Evolutionary conservation across 192 early-diverging fungal genomes (phyloP), one percentile per base, ranked within the genome.

Genomic region (Mortierella hygrophila): DNA sequence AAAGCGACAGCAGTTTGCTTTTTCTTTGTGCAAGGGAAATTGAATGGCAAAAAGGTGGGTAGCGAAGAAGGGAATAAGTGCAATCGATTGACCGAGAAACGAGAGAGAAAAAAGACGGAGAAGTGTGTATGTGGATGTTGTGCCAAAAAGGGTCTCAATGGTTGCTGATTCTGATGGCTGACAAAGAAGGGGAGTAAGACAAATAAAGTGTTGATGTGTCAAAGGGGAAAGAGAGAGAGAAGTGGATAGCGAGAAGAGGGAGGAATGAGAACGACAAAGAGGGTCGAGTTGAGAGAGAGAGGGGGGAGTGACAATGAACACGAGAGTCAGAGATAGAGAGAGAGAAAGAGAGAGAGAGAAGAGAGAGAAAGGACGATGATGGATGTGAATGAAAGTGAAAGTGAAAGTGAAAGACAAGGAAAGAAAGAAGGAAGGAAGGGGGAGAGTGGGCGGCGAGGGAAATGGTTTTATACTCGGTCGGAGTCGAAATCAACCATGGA

Each of bases 131-230:
- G n/a, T 26, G 49, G 4, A 52, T 52, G 18, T 1, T 52, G 15
- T 65, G 8, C 35, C 60, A 10, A 65, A 63, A 65, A 65, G 60
- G 60, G 57, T 63, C 57, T 65, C 13, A 9, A n/a, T 63, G 60
- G 60, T 32, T 63, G 60, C n/a, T 35, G 60, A 15, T 32, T 35
- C 1, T 0, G 54, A 21, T 23, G 60, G 60, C 29, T 65, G 60
- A 65, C 60, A 65, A 73, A 41, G 77, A 55, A 72, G 47, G 63
- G 68, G 65, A 18, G 72, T 69, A 20, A 75, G 60, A 65, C 60
- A 32, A 32, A 65, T 65, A 65, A 15, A 32, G 60, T 65, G 29
- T 65, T 32, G 11, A 65, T 65, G 10, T 10, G 32, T 29, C 60
- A 32, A 29, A 32, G 13, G 26, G 26, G 26, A 10, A 13, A 29